Percentiles rank a stretch among this genome's conserved stretches.
Evolutionary conservation across 2,329 filamentous ascomycete genomes (phyloP).

Genomic region (Alternaria angustiovoidea): DNA sequence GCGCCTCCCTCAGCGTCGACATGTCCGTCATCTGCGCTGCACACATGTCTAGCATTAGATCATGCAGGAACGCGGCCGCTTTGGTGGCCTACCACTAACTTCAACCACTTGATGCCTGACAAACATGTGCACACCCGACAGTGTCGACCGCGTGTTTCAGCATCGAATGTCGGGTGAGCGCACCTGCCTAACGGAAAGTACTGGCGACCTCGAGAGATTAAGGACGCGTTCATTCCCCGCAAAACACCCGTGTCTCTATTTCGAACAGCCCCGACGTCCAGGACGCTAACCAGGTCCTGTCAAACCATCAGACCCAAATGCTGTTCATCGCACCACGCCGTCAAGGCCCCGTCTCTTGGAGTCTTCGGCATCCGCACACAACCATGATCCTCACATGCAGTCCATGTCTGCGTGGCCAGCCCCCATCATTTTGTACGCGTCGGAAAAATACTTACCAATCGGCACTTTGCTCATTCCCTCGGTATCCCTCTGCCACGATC

Average conservation of each 20-base stretch:
- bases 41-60: slow-evolving; percentile 8
- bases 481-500: slow-evolving; percentile 16
- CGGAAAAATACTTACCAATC: slow-evolving; percentile 5
- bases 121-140: slow-evolving; percentile 2
- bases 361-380: not conserved
- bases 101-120: not conserved
- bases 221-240: slow-evolving; percentile 17
- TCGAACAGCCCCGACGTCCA: not conserved
- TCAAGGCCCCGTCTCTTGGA: not conserved
- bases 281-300: not conserved
- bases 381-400: not conserved
- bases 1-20: slow-evolving; percentile 9
- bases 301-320: not conserved
- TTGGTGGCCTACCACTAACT: slow-evolving; percentile 9
- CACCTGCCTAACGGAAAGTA: slow-evolving; percentile 7
- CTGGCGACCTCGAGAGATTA: slow-evolving; percentile 18
- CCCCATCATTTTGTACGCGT: not conserved
- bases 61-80: slow-evolving; percentile 32
- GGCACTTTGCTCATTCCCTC: slow-evolving; percentile 3
- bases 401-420: not conserved
- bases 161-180: not conserved
- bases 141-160: slow-evolving; percentile 9
- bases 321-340: not conserved
- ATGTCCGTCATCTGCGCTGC: slow-evolving; percentile 9
- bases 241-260: slow-evolving; percentile 10